Evolutionary conservation across 139 green algal genomes (phyloP).

Genomic region (Coelastrella sp.): DNA sequence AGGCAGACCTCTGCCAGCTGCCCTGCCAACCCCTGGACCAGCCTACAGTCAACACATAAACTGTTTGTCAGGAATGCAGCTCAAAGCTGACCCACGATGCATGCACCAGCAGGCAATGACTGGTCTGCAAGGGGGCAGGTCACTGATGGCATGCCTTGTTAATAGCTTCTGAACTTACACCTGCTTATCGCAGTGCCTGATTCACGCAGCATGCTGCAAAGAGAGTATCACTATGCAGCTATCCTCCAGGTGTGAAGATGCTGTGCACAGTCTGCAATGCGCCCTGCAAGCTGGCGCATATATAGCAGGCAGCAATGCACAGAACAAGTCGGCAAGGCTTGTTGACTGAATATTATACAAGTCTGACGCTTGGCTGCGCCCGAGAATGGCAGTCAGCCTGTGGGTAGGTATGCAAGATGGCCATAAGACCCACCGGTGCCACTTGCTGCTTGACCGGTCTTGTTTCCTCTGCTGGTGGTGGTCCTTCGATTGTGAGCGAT

Average conservation of each 20-base stretch:
- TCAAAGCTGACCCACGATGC: not conserved
- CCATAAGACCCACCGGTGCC: slow-evolving; percentile 57
- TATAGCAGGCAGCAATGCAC: no score
- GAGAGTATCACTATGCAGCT: no score
- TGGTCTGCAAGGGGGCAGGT: not conserved
- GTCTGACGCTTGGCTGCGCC: no score
- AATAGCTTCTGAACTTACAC: no score
- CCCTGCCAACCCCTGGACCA: slow-evolving; percentile 86
- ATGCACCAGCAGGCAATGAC: not conserved
- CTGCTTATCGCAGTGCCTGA: no score
- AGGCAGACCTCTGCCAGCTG: slow-evolving; percentile 86
- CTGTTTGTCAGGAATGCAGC: not conserved
- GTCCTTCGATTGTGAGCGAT: slow-evolving; percentile 95
- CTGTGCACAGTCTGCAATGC: no score
- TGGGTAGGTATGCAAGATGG: not conserved
- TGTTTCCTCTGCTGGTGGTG: slow-evolving; percentile 87
- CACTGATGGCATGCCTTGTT: not conserved
- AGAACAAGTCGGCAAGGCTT: no score
- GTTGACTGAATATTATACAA: no score
- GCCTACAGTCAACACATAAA: slow-evolving; percentile 34
- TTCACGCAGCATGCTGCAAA: no score
- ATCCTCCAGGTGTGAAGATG: no score
- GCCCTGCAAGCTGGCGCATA: no score
- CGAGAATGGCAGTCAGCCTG: not conserved
- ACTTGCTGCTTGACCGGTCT: slow-evolving; percentile 59